Percentiles rank a stretch among this genome's conserved stretches.
These are phyloP conservation scores for Gossypium raimondii DNA, from an alignment of 345 rosid species.

Conservation along the genomic window DNA sequence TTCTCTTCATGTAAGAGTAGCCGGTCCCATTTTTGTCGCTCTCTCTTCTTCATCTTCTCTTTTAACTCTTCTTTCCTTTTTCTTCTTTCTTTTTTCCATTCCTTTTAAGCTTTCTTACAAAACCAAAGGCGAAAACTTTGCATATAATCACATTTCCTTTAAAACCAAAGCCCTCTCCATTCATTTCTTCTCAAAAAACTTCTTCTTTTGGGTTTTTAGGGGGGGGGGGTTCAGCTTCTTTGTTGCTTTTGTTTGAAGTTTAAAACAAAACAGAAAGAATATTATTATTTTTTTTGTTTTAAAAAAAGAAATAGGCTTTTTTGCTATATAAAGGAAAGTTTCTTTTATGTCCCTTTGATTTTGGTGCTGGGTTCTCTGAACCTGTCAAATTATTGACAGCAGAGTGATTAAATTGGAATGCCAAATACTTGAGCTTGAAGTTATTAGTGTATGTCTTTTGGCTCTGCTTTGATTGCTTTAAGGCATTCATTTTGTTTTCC, in stretches of 20 bases:
- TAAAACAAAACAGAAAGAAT: not conserved
- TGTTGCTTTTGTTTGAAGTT: slow-evolving; percentile 2
- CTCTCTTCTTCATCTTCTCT: not conserved
- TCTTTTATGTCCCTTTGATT: not conserved
- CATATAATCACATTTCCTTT: not conserved
- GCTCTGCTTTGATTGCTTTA: slow-evolving; percentile 10
- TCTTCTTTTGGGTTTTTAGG: not conserved
- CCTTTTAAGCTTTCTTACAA: not conserved
- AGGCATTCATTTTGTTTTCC: not conserved
- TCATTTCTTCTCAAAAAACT: not conserved
- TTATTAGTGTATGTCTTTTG: not conserved
- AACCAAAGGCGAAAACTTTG: slow-evolving; percentile 40
- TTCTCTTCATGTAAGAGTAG: slow-evolving; percentile 46
- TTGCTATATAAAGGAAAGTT: slow-evolving; percentile 9
- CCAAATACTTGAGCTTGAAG: not conserved
- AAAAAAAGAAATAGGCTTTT: not conserved
- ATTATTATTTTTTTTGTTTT: not conserved
- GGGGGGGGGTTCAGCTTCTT: not conserved
- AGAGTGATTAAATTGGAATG: not conserved
- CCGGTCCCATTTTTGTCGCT: slow-evolving; percentile 28
- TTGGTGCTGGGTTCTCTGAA: slow-evolving; percentile 1
- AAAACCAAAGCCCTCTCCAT: not conserved
- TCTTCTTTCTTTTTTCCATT: not conserved
- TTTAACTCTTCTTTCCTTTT: not conserved
- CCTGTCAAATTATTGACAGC: not conserved